Conservation (phyloP, 257 asterid species). For the Galeopsis tetrahit region DNA sequence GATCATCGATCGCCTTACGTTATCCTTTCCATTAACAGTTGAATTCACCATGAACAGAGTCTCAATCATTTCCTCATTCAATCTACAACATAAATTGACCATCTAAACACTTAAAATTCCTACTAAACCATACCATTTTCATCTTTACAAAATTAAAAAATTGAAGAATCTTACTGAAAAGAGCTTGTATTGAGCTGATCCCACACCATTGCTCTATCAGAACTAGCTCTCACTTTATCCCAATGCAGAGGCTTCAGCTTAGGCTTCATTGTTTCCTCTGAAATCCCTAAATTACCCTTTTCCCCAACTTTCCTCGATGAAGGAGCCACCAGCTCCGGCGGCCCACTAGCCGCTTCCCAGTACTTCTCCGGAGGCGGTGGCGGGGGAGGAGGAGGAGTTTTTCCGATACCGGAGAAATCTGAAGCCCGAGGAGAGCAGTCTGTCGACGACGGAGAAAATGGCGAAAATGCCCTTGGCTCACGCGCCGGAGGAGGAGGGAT, state of each 20-base stretch:
- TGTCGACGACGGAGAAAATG: slow-evolving; percentile 64
- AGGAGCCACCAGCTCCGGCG: slow-evolving; percentile 69
- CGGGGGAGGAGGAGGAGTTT: slow-evolving; percentile 43
- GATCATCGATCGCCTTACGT: slow-evolving; percentile 37
- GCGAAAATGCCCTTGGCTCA: slow-evolving; percentile 44
- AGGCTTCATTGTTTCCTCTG: slow-evolving; percentile 53
- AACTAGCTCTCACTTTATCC: slow-evolving; percentile 85
- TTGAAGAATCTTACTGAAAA: slow-evolving; percentile 63
- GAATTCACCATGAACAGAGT: slow-evolving; percentile 59
- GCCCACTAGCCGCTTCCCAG: slow-evolving; percentile 53
- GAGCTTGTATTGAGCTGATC: slow-evolving; percentile 76
- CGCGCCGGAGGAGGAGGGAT: slow-evolving; percentile 61
- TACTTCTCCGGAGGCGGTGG: slow-evolving; percentile 58
- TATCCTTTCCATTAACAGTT: slow-evolving; percentile 47
- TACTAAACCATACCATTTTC: neutral
- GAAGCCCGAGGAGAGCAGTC: slow-evolving; percentile 65
- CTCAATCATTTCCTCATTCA: slow-evolving; percentile 88
- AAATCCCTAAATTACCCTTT: slow-evolving; percentile 35
- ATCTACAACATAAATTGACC: slow-evolving; percentile 47
- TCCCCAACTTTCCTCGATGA: slow-evolving; percentile 52
- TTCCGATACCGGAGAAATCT: slow-evolving; percentile 48
- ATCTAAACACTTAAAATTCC: neutral
- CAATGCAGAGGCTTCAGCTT: slow-evolving; percentile 84
- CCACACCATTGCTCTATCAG: slow-evolving; percentile 84
- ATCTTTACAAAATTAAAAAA: neutral